Evolutionary conservation across 2,329 filamentous ascomycete genomes (phyloP).

Genomic region (Sclerotinia sclerotiorum): DNA sequence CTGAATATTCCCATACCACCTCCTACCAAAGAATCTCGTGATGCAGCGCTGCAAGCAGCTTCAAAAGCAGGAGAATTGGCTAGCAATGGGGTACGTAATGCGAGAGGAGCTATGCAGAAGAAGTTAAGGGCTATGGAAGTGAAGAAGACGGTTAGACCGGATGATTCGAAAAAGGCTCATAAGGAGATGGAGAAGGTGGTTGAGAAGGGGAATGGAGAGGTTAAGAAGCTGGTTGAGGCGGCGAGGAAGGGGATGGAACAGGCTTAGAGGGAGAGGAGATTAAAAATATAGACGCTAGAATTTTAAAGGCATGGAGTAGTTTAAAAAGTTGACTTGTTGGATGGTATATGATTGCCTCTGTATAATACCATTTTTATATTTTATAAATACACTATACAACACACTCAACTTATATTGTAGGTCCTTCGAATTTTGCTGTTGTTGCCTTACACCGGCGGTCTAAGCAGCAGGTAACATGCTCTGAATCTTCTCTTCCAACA

Average conservation of each 20-base stretch:
- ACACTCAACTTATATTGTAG: constrained; percentile 8
- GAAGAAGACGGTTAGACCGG: constrained; percentile 40
- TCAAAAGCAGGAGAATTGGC: constrained; percentile 40
- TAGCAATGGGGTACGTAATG: constrained; percentile 36
- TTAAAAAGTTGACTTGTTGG: constrained; percentile 7
- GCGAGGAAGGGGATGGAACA: constrained; percentile 42
- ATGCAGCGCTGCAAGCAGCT: constrained; percentile 38
- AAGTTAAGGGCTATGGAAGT: constrained; percentile 41
- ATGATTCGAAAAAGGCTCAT: constrained; percentile 44
- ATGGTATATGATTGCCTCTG: constrained; percentile 25
- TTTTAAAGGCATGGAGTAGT: not conserved
- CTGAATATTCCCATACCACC: constrained; percentile 56
- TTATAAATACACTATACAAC: constrained; percentile 24
- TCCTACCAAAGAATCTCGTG: constrained; percentile 56
- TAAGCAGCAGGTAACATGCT: constrained; percentile 32
- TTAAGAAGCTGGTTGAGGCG: constrained; percentile 43
- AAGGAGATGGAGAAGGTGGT: constrained; percentile 44
- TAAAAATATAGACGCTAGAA: not conserved
- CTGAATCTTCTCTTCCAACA: constrained; percentile 37
- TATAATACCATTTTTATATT: constrained; percentile 26
- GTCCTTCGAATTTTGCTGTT: constrained; percentile 13
- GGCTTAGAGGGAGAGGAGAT: constrained; percentile 22
- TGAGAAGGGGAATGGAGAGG: constrained; percentile 39
- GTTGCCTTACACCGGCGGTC: constrained; percentile 3
- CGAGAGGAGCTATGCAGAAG: constrained; percentile 42